These are phyloP conservation scores for Pythium myriotylum DNA, from an alignment of 352 stramenopile species.

Conservation along the genomic window DNA sequence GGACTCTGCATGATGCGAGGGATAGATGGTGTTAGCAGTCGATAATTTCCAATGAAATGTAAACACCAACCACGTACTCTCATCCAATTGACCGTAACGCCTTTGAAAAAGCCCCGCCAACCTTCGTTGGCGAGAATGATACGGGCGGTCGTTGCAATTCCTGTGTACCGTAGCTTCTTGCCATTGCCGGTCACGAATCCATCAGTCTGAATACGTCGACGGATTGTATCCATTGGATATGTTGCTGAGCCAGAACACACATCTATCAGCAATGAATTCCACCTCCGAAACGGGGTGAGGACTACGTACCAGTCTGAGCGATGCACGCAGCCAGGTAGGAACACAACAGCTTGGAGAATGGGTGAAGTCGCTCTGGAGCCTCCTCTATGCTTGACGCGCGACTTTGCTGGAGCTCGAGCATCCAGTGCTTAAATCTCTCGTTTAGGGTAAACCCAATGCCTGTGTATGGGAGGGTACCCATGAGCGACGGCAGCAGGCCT, in stretches of 20 bases:
- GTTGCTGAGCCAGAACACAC: conserved; percentile 42
- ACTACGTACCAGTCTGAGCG: conserved; percentile 71
- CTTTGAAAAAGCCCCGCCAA: conserved; percentile 85
- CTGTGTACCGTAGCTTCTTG: conserved; percentile 60
- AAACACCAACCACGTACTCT: conserved; percentile 41
- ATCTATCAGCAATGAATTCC: background rate
- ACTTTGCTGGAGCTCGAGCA: conserved; percentile 28
- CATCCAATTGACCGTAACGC: conserved; percentile 87
- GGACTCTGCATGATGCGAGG: conserved; percentile 52
- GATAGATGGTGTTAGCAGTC: conserved; percentile 4
- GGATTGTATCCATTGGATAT: conserved; percentile 87
- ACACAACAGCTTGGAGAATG: conserved; percentile 82
- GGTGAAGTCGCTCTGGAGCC: conserved; percentile 47
- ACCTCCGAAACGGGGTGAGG: background rate
- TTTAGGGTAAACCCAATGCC: conserved; percentile 87
- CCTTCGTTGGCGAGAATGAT: conserved; percentile 79
- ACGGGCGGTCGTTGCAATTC: conserved; percentile 60
- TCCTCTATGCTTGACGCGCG: conserved; percentile 26
- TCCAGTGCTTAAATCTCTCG: conserved; percentile 79
- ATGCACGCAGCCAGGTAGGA: conserved; percentile 86
- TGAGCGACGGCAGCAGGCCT: conserved; percentile 72
- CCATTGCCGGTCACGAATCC: conserved; percentile 61
- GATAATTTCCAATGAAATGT: background rate
- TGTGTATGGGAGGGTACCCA: conserved; percentile 86
- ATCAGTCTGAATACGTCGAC: conserved; percentile 82